phyloP scores from a whole-genome alignment of 805 yeast genomes.

The Wilhelminamyces savonicus region DNA sequence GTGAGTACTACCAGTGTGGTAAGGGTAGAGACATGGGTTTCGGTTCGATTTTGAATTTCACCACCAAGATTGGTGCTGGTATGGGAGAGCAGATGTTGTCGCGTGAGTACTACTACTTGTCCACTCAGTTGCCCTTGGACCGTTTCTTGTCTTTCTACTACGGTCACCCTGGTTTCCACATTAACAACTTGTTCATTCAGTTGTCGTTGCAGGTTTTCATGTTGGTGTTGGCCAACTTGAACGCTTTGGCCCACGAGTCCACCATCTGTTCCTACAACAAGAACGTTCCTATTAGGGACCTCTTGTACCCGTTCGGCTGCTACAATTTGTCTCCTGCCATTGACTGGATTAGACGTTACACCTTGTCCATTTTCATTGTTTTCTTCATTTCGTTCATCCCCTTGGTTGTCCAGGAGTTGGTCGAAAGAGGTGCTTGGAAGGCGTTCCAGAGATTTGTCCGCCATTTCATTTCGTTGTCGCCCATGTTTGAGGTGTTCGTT shows the following conservation, averaged over 20 bases:
- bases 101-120: constrained; percentile 75
- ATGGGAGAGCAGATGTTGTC: constrained; percentile 89
- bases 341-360: constrained; percentile 78
- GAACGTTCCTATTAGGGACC: constrained; percentile 62
- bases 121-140: constrained; percentile 75
- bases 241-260: constrained; percentile 67
- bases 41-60: constrained; percentile 79
- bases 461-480: constrained; percentile 66
- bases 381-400: constrained; percentile 79
- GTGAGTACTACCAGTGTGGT: constrained; percentile 87
- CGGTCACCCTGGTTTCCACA: constrained; percentile 84
- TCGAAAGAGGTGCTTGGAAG: constrained; percentile 77
- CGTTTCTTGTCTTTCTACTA: constrained; percentile 78
- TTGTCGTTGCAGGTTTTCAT: constrained; percentile 68
- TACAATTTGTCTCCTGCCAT: constrained; percentile 67
- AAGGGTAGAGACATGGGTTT: constrained; percentile 87
- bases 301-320: constrained; percentile 63
- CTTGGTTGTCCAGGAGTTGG: constrained; percentile 69
- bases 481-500: constrained; percentile 78
- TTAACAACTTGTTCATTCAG: constrained; percentile 73
- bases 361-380: constrained; percentile 74
- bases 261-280: constrained; percentile 62
- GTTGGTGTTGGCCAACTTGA: constrained; percentile 64
- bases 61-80: constrained; percentile 87
- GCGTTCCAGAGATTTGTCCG: constrained; percentile 63